Evolutionary conservation across 2,329 filamentous ascomycete genomes (phyloP).

Genomic region (Aspergillus sp.): DNA sequence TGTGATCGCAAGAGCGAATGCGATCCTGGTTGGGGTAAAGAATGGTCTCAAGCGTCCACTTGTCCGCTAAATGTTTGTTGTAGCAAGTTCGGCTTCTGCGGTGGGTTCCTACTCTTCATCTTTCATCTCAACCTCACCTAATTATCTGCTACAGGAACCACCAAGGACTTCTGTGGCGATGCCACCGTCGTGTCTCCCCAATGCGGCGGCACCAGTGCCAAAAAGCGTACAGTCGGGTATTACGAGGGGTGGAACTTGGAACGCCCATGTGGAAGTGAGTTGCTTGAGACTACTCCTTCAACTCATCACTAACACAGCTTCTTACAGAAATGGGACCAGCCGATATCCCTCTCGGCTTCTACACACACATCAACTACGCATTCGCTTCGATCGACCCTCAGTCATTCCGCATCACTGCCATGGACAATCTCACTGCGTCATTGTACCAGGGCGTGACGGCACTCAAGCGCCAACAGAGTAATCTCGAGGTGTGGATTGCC

Average conservation of each 20-base stretch:
- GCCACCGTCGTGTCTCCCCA: constrained; percentile 13
- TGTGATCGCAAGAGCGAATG: constrained; percentile 28
- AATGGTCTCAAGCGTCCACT: constrained; percentile 10
- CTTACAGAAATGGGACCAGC: constrained; percentile 17
- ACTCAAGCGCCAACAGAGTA: constrained; percentile 33
- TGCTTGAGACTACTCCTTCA: background rate
- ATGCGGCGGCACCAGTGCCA: constrained; percentile 10
- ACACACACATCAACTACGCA: constrained; percentile 40
- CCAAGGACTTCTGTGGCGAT: constrained; percentile 10
- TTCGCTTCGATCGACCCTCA: constrained; percentile 48
- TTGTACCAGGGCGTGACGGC: constrained; percentile 30
- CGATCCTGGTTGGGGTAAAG: constrained; percentile 25
- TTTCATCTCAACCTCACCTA: background rate
- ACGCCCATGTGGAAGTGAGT: constrained; percentile 22
- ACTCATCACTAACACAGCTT: background rate
- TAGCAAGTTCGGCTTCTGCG: constrained; percentile 8
- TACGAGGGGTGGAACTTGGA: constrained; percentile 37
- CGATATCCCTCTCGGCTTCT: constrained; percentile 24
- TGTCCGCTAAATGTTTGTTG: constrained; percentile 6
- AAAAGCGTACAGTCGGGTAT: constrained; percentile 34
- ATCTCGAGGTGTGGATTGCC: constrained; percentile 26
- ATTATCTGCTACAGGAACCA: constrained; percentile 7
- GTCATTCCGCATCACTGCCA: constrained; percentile 32
- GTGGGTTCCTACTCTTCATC: background rate
- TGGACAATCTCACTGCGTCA: constrained; percentile 17